These are phyloP conservation scores for Hordeum pubiflorum DNA, from an alignment of 202 grass and related monocot genomes.

Conservation along the genomic window DNA sequence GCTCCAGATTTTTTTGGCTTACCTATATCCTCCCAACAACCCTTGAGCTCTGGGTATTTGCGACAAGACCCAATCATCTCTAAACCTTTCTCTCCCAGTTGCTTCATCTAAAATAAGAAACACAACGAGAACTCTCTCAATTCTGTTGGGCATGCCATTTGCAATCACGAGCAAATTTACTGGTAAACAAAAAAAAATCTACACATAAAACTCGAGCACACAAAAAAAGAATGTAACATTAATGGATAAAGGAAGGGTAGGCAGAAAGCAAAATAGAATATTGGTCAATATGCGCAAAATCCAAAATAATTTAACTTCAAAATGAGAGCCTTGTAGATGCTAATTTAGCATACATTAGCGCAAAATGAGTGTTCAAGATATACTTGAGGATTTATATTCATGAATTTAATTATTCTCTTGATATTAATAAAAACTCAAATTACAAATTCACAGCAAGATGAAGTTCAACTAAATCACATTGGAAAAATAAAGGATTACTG, in stretches of 20 bases:
- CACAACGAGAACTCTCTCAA: background rate
- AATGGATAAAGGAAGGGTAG: background rate
- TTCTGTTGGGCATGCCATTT: constrained; percentile 1
- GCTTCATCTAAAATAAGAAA: constrained; percentile 51
- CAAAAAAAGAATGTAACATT: background rate
- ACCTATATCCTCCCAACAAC: constrained; percentile 71
- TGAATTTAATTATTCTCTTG: background rate
- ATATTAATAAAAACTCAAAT: background rate
- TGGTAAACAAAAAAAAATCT: background rate
- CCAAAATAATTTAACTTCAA: background rate
- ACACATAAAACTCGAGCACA: background rate
- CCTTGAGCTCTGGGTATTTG: constrained; percentile 29
- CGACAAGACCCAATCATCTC: constrained; percentile 39
- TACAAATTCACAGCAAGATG: background rate
- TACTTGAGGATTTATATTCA: background rate
- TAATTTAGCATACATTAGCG: background rate
- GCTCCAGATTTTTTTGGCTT: constrained; percentile 28
- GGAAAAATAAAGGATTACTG: background rate
- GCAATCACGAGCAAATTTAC: background rate
- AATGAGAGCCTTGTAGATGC: background rate
- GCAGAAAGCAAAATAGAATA: background rate
- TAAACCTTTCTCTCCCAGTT: constrained; percentile 62
- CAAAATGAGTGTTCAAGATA: background rate
- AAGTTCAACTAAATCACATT: background rate
- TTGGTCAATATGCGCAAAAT: background rate